These are phyloP conservation scores for Albugo laibachii DNA, from an alignment of 352 stramenopile species.

Conservation along the genomic window DNA sequence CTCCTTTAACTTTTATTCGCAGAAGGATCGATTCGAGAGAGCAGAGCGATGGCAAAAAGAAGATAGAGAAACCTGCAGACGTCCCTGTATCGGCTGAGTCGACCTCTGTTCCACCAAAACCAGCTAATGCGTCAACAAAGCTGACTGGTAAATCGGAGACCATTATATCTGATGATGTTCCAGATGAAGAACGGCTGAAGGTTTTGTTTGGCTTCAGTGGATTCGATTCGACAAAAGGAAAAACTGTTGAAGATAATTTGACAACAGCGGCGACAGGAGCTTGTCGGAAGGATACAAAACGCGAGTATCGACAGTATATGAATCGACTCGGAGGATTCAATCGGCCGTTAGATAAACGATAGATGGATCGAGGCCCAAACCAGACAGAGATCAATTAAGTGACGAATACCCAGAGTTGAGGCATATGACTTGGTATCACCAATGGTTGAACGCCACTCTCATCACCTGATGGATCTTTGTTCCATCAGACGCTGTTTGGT, in stretches of 20 bases:
- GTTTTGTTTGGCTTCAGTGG: slow-evolving; percentile 71
- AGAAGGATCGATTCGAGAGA: too few species aligned
- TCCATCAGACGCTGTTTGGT: slow-evolving; percentile 29
- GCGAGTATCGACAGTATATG: slow-evolving; percentile 96
- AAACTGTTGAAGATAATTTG: slow-evolving; percentile 85
- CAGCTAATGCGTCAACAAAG: too few species aligned
- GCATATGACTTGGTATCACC: slow-evolving; percentile 1
- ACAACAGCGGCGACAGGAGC: slow-evolving; percentile 55
- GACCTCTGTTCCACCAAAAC: too few species aligned
- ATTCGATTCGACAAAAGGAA: slow-evolving; percentile 89
- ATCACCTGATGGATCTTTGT: neutral
- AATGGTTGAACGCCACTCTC: neutral
- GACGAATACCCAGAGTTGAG: neutral
- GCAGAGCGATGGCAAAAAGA: too few species aligned
- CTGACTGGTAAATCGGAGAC: too few species aligned
- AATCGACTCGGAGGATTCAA: slow-evolving; percentile 93
- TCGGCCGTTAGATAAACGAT: slow-evolving; percentile 73
- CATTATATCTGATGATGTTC: slow-evolving; percentile 7
- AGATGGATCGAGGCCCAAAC: neutral
- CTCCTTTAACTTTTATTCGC: too few species aligned
- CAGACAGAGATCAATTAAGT: too few species aligned
- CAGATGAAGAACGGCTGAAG: slow-evolving; percentile 73
- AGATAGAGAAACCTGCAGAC: too few species aligned
- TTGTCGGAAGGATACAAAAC: slow-evolving; percentile 76
- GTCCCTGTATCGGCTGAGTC: too few species aligned